Evolutionary conservation across 1,284 basidiomycete species (phyloP).

Genomic region (Pyrrhoderma noxium): DNA sequence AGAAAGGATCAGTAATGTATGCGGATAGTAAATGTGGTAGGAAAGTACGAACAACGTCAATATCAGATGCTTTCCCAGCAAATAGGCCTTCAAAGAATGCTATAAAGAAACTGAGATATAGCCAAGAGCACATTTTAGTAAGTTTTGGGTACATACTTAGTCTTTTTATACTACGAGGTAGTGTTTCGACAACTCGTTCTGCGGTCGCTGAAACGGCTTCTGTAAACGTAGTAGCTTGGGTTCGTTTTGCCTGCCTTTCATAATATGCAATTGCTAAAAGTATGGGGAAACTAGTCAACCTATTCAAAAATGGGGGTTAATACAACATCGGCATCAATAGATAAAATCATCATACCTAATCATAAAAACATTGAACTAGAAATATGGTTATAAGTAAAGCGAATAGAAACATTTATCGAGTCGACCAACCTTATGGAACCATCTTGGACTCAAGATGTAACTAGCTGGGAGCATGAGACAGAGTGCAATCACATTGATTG

Average conservation of each 20-base stretch:
- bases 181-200: constrained; percentile 62
- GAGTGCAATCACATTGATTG: constrained; percentile 79
- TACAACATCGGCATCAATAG: constrained; percentile 2
- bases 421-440: constrained; percentile 73
- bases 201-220: constrained; percentile 62
- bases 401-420: constrained; percentile 1
- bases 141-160: constrained; percentile 46
- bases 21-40: not conserved
- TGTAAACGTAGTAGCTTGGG: constrained; percentile 55
- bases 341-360: constrained; percentile 42
- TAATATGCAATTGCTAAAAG: constrained; percentile 75
- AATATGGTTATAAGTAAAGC: constrained; percentile 1
- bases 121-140: not conserved
- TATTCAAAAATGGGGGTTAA: constrained; percentile 26
- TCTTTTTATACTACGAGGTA: constrained; percentile 65
- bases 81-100: constrained; percentile 73
- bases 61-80: constrained; percentile 66
- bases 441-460: constrained; percentile 67
- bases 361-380: constrained; percentile 79
- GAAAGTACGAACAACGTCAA: constrained; percentile 51
- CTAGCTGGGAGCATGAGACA: constrained; percentile 78
- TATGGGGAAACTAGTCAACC: constrained; percentile 82
- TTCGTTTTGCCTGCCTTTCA: constrained; percentile 70
- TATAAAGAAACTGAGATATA: constrained; percentile 26
- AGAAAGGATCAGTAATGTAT: constrained; percentile 8